phyloP scores from a whole-genome alignment of 2,329 filamentous ascomycete genomes.

The Verticillium albo-atrum region DNA sequence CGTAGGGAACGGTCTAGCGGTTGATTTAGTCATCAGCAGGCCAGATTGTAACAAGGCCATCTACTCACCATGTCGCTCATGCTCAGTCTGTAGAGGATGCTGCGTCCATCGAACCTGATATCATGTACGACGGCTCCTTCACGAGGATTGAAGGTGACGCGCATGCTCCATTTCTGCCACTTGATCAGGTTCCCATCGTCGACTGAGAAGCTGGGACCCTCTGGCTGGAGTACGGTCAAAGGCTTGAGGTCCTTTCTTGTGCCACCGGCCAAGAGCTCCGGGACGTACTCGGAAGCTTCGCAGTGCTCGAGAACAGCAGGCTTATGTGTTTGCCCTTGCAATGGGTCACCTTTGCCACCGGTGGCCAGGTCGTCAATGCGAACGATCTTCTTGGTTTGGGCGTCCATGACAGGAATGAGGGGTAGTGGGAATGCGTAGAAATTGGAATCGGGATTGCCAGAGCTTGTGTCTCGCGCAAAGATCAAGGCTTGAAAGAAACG shows the following conservation, averaged over 20 bases:
- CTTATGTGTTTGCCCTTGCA: not conserved
- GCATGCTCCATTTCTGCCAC: conserved; percentile 55
- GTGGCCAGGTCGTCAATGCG: conserved; percentile 29
- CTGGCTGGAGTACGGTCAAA: conserved; percentile 56
- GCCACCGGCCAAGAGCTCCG: conserved; percentile 34
- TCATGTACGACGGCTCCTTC: conserved; percentile 58
- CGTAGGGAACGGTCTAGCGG: conserved; percentile 8
- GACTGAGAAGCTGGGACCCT: conserved; percentile 55
- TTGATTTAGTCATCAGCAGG: not conserved
- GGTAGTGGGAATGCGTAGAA: conserved; percentile 45
- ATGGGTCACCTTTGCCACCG: conserved; percentile 20
- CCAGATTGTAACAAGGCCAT: not conserved
- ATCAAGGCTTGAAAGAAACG: conserved; percentile 28
- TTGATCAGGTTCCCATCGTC: conserved; percentile 27
- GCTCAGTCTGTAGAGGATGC: conserved; percentile 51
- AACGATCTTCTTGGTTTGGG: conserved; percentile 21
- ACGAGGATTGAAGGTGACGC: conserved; percentile 54
- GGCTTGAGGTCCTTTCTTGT: conserved; percentile 52
- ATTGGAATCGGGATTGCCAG: conserved; percentile 36
- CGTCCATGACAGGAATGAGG: conserved; percentile 37
- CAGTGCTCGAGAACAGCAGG: not conserved
- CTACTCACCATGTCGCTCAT: conserved; percentile 54
- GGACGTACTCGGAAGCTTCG: conserved; percentile 23
- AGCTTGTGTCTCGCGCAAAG: conserved; percentile 23
- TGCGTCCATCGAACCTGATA: conserved; percentile 51